phyloP scores from a whole-genome alignment of 108 stramenopile genomes.

The Cyclostephanos invisitatus region DNA sequence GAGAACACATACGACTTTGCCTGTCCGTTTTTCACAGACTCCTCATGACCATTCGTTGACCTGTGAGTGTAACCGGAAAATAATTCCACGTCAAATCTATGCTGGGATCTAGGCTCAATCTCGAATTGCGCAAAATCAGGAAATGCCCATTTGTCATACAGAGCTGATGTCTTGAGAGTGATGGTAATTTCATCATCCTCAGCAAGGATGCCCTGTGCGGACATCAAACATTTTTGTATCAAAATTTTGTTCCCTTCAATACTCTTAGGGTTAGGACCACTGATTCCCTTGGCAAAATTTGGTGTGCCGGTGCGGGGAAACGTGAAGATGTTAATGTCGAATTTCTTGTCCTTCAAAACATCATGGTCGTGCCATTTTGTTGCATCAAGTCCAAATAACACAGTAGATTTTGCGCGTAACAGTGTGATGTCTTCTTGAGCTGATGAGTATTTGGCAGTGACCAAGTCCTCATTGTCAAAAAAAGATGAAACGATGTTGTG shows the following conservation, averaged over 20 bases:
- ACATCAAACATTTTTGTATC: slow-evolving; percentile 15
- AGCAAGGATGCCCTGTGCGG: slow-evolving; percentile 13
- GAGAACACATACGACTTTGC: slow-evolving; percentile 23
- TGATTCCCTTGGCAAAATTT: slow-evolving; percentile 5
- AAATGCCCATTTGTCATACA: slow-evolving; percentile 22
- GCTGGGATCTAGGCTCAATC: slow-evolving; percentile 16
- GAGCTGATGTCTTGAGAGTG: slow-evolving; percentile 17
- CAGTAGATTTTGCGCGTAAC: slow-evolving; percentile 2
- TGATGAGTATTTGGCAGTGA: slow-evolving; percentile 19
- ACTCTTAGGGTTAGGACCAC: slow-evolving; percentile 16
- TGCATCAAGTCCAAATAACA: slow-evolving; percentile 19
- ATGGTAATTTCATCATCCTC: slow-evolving; percentile 16
- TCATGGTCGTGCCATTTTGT: slow-evolving; percentile 14
- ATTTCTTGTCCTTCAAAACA: slow-evolving; percentile 10
- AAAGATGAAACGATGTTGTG: slow-evolving; percentile 17
- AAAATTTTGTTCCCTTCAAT: slow-evolving; percentile 11
- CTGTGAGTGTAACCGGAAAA: slow-evolving; percentile 18
- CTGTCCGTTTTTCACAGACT: slow-evolving; percentile 12
- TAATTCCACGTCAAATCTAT: slow-evolving; percentile 7
- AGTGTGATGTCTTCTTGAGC: slow-evolving; percentile 8
- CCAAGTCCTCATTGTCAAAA: slow-evolving; percentile 13
- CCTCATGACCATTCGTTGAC: slow-evolving; percentile 15
- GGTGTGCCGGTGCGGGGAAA: slow-evolving; percentile 24
- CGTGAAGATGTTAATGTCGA: slow-evolving; percentile 23
- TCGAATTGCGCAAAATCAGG: slow-evolving; percentile 14